Base-by-base conservation (phyloP, 31 red algal genomes). In the Porphyra umbilicalis region DNA sequence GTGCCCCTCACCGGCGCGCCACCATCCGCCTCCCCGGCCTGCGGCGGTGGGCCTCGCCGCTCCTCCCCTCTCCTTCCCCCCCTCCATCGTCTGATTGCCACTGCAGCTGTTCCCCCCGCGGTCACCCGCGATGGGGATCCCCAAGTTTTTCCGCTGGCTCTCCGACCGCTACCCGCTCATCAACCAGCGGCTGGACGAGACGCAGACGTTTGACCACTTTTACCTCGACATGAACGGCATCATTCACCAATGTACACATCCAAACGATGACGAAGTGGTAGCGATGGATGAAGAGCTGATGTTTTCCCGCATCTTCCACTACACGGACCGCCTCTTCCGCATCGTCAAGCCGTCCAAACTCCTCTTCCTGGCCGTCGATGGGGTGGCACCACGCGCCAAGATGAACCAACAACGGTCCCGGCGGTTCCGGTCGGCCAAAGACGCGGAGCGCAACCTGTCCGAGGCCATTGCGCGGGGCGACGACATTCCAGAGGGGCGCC, bases 191-290 rank as follows among this genome's bases (percentile, higher is more conserved):
- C 87, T 98, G 32, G 95, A 98, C 80, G 89, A 85, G 36, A 87
- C 90, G 36, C 90, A 94, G 35, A 90, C 87, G 80, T 98, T 94
- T 81, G 95, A 98, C 77, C 81, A 98, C 77, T 98, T 98, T 78
- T 98, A 98, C 86, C 90, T 98, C n/a, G 95, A 98, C 77, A 98
- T 98, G 95, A 98, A 98, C 38, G 95, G 95, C 33, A 98, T 98
- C 84, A 98, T 98, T 46, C 95, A 98, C 82, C 89, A 92, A 75
- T 98, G 95, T 78, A 98, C 95, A 6, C 95, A 98, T 83, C 87
- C 89, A 29, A 94, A 94, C 80, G 92, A 94, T 37, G 88, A 82
- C 71, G 79, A 94, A 39, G 87, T 98, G 34, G 88, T 94, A 0
- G 83, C 82, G 10, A 39, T 90, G 42, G 83, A 98, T 39, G 77